A percentile compares a stretch with the other conserved stretches of the same genome.
These are phyloP conservation scores for Trichoderma sp. DNA, from an alignment of 2,329 filamentous ascomycete genomes.

Conservation along the genomic window DNA sequence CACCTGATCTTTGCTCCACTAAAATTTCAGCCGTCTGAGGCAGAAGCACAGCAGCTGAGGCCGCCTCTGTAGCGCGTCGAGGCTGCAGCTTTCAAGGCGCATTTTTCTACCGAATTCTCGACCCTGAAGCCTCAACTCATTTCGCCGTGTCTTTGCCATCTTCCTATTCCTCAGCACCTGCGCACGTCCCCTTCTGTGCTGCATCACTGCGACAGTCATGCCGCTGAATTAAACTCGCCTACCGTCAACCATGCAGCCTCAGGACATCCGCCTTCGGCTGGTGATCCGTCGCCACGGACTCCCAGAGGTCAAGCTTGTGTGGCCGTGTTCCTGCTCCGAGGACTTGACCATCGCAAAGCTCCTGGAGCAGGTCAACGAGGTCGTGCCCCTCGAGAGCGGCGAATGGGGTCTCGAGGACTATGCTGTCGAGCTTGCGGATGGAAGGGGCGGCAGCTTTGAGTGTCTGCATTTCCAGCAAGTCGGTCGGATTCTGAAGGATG, in stretches of 20 bases:
- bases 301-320: conserved; percentile 72
- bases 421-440: conserved; percentile 69
- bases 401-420: conserved; percentile 92
- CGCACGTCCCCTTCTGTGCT: not conserved
- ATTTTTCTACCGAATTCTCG: not conserved
- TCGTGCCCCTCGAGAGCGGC: conserved; percentile 76
- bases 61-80: conserved; percentile 9
- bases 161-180: too few species aligned
- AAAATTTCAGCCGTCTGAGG: conserved; percentile 20
- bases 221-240: not conserved
- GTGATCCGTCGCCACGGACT: conserved; percentile 72
- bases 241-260: conserved; percentile 28
- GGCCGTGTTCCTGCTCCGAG: conserved; percentile 61
- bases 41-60: conserved; percentile 4
- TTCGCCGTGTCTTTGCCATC: not conserved
- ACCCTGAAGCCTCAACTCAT: not conserved
- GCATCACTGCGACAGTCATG: conserved; percentile 7
- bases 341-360: conserved; percentile 74
- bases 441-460: conserved; percentile 68
- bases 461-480: conserved; percentile 83
- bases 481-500: conserved; percentile 70
- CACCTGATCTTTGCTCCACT: conserved; percentile 4
- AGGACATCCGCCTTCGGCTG: conserved; percentile 69
- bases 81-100: not conserved
- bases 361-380: conserved; percentile 75